Conservation (phyloP, 306 rosid genomes). For the Abrus precatorius region DNA sequence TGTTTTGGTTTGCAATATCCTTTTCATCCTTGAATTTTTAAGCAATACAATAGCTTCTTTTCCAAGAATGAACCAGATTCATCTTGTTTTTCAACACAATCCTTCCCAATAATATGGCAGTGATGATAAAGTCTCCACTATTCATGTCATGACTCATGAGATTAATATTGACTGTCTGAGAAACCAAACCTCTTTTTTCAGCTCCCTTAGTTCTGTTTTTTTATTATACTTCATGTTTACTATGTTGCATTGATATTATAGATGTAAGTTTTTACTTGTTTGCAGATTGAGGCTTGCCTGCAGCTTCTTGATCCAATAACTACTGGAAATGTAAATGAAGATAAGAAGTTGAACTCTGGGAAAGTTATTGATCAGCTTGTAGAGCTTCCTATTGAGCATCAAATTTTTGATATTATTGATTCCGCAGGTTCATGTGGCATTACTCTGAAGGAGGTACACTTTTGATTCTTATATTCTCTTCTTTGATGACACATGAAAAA, state of each 20-base stretch:
- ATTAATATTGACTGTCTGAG: background rate
- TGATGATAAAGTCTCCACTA: slow-evolving; percentile 12
- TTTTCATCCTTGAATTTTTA: background rate
- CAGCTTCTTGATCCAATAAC: slow-evolving; percentile 63
- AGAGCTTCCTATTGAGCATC: slow-evolving; percentile 83
- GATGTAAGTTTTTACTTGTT: slow-evolving; percentile 27
- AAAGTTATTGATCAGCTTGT: slow-evolving; percentile 72
- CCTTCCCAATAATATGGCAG: background rate
- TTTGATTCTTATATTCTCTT: slow-evolving; percentile 46
- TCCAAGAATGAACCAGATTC: slow-evolving; percentile 10
- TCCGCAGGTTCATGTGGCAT: slow-evolving; percentile 77
- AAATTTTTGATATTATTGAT: slow-evolving; percentile 78
- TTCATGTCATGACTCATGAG: background rate
- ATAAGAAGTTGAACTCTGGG: slow-evolving; percentile 56
- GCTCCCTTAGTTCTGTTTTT: background rate
- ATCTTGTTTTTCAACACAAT: background rate
- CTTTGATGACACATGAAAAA: slow-evolving; percentile 19
- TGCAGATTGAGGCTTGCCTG: slow-evolving; percentile 52
- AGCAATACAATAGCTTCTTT: background rate
- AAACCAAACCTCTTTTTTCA: slow-evolving; percentile 3
- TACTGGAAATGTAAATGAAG: slow-evolving; percentile 58
- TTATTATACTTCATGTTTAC: too few relatives aligned
- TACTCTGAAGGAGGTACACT: slow-evolving; percentile 72
- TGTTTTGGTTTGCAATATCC: background rate
- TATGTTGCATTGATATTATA: background rate